phyloP scores from a whole-genome alignment of 257 asterid species.

The Solanum bulbocastanum region DNA sequence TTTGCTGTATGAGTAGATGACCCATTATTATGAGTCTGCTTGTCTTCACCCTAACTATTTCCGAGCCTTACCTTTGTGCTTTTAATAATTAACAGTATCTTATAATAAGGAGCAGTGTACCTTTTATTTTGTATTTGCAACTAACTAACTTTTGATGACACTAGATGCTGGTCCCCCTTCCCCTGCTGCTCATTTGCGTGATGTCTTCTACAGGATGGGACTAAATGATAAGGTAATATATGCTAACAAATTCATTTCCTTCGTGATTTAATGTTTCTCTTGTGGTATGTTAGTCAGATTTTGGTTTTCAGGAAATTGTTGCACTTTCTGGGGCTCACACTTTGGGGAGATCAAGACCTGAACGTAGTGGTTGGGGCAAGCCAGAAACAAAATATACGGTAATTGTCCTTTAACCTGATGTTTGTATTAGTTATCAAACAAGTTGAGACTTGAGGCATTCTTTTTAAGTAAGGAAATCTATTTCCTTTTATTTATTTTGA shows the following conservation, averaged over 20 bases:
- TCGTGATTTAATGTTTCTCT: not conserved
- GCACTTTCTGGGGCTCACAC: conserved; percentile 99
- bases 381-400: conserved; percentile 95
- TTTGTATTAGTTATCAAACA: not conserved
- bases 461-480: not conserved
- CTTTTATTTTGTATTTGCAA: not conserved
- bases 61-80: not conserved
- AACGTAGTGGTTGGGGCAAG: conserved; percentile 99
- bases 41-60: not conserved
- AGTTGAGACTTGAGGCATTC: not conserved
- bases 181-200: conserved; percentile 93
- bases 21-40: not conserved
- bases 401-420: not conserved
- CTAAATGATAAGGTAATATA: conserved; percentile 67
- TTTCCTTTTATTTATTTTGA: not conserved
- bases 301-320: conserved; percentile 75
- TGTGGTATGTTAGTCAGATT: not conserved
- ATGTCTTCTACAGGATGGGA: conserved; percentile 94
- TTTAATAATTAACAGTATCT: not conserved
- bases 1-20: not conserved
- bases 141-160: conserved; percentile 11
- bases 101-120: not conserved
- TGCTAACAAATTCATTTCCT: not conserved
- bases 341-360: conserved; percentile 95
- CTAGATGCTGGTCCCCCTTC: conserved; percentile 98